These are phyloP conservation scores for Evernia prunastri DNA, from an alignment of 495 filamentous ascomycete species.

Conservation along the genomic window DNA sequence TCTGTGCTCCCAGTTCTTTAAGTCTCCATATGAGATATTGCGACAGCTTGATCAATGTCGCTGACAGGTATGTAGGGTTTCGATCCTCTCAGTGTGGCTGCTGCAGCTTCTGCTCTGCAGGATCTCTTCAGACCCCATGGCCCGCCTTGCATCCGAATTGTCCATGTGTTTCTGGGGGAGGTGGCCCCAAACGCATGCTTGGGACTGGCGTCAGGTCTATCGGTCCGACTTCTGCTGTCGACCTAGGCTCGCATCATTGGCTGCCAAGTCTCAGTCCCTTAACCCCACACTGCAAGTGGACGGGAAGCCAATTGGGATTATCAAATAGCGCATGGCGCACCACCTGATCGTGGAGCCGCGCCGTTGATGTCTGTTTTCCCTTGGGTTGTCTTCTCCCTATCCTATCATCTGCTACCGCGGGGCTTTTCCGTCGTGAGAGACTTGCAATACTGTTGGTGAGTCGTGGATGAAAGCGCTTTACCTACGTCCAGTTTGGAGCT, in stretches of 20 bases:
- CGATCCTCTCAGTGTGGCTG: no score
- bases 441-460: no score
- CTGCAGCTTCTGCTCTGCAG: neutral
- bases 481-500: neutral
- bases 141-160: neutral
- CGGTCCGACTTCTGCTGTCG: neutral
- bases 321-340: neutral
- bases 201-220: neutral
- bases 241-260: neutral
- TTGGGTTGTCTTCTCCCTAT: no score
- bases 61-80: no score
- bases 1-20: no score
- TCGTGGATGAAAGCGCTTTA: neutral
- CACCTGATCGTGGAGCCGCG: no score
- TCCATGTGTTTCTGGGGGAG: neutral
- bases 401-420: no score
- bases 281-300: neutral
- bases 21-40: no score
- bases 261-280: neutral
- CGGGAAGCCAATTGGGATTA: neutral
- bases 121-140: neutral
- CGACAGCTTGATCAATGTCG: no score
- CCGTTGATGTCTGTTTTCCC: no score
- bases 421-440: no score
- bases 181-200: neutral